Base-by-base conservation (phyloP, 148 eudicot species). In the Tetragonia tetragonoides region DNA sequence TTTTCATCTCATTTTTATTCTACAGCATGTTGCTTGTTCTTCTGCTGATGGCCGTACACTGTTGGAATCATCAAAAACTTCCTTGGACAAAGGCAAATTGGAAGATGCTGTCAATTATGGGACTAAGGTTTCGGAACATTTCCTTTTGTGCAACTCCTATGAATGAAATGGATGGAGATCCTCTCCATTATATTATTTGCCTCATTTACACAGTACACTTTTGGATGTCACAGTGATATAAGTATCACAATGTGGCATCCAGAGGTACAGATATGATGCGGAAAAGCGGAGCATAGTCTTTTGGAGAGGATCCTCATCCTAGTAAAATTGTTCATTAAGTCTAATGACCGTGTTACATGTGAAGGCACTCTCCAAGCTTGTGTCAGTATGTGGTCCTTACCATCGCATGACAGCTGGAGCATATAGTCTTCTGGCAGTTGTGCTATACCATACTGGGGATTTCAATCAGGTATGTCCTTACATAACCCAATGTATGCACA, bases 331-430 rank as follows among this genome's bases (percentile, higher is more conserved):
- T 49, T 56, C 28, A 21, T 21, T 42, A 62, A 77, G 76, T 75
- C 61, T 78, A 82, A 67, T 59, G 69, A 63, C 21, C n/a, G 10
- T 69, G 57, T 79, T 82, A 2, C 66, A 54, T 76, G 63, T 90
- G 84, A 65, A 94, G 98, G 98, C 98, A 63, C 90, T 94, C 37
- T 76, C 90, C 53, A 94, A 88, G 83, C 93, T 94, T 76, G 93
- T 90, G 76, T 77, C 91, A 0, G 98, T 94, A 37, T 94, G 98
- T 85, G 98, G 98, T 71, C 97, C 98, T 82, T 92, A 92, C 81
- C 98, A 94, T 88, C 94, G 97, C 72, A 92, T 94, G 97, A 94
- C 98, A 11, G 98, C 98, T 10, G 98, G 98, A 63, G 97, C 98
- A 82, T 94, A 94, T 78, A 94, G 98, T 87, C 97, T 94, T 73